A percentile compares a stretch with the other conserved stretches of the same genome.
Evolutionary conservation across 257 asterid species (phyloP).

Genomic region (Jacaranda mimosifolia): DNA sequence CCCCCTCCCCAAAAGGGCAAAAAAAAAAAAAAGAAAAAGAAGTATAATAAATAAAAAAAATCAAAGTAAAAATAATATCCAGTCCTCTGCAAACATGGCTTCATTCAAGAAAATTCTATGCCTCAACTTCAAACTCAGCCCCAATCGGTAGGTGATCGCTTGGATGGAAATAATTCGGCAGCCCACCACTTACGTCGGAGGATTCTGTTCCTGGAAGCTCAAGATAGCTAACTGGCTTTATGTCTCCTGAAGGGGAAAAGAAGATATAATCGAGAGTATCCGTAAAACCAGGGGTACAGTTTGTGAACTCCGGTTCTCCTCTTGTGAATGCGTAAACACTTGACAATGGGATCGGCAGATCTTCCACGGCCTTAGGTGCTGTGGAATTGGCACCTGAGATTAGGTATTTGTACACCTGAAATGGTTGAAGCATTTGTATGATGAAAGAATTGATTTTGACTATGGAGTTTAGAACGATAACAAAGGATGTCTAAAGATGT

Average conservation of each 20-base stretch:
- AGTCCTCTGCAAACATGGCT: not conserved
- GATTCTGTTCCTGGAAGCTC: constrained; percentile 78
- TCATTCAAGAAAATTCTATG: constrained; percentile 12
- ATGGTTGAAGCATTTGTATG: constrained; percentile 17
- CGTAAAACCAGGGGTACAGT: constrained; percentile 92
- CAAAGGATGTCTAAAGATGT: not conserved
- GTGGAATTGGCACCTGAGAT: constrained; percentile 54
- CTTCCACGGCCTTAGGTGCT: constrained; percentile 57
- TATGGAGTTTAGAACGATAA: not conserved
- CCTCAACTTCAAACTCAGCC: constrained; percentile 78
- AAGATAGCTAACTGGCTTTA: constrained; percentile 75
- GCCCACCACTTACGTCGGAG: constrained; percentile 71
- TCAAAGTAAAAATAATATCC: not conserved
- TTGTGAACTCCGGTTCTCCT: constrained; percentile 92
- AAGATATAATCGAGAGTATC: constrained; percentile 86
- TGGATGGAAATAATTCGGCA: constrained; percentile 90
- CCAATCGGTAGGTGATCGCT: constrained; percentile 98
- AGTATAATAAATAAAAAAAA: not conserved
- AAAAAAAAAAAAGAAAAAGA: not conserved
- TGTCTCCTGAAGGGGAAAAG: constrained; percentile 62
- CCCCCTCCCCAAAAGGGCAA: not conserved
- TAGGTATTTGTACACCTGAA: constrained; percentile 83
- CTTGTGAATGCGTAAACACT: constrained; percentile 76
- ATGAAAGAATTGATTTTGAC: not conserved
- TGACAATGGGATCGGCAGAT: constrained; percentile 61